Evolutionary conservation across 176 grass and related monocot genomes (phyloP), one percentile per base, ranked within the genome.

Genomic region (Chrysopogon serrulatus): DNA sequence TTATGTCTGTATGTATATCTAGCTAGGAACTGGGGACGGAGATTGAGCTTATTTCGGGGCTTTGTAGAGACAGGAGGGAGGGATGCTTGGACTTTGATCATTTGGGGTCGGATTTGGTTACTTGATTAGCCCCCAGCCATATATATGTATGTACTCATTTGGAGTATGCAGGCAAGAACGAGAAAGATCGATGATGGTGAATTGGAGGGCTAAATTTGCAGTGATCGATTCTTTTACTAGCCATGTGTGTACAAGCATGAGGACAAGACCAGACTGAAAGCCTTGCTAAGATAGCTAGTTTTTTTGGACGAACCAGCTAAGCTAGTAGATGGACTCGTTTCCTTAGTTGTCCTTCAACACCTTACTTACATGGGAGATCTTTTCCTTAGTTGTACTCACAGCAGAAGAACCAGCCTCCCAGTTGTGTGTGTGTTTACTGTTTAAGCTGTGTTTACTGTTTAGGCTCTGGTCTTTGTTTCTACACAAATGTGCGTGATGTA

Each of bases 11-110:
- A 23, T 8, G 18, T 24, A 57, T 57, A 1, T 53, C 69, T 51
- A 28, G 47, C 35, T 81, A 68, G 78, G 71, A 66, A 43, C n/a
- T 44, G 14, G 30, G 39, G 35, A n/a, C 21, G 57, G 68, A 54
- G 57, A 41, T 43, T 21, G 4, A 31, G 27, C 10, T 51, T 47
- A 67, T 82, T 68, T 86, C 60, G 65, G 74, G 86, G 48, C 65
- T 78, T 49, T 83, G 42, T 88, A 77, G 79, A 76, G n/a, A n/a
- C n/a, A n/a, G 9, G 53, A 57, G 56, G 70, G 42, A 37, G 73
- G 48, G 65, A 71, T 10, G 49, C 32, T 33, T 51, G 17, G 37
- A 48, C 79, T 82, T 87, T 82, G 39, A 68, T 82, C 66, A 66
- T 23, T 68, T 68, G 36, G 71, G 69, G 5, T 60, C n/a, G n/a